Evolutionary conservation across 768 basidiomycete genomes (phyloP).

Genomic region (Tephrocybe sp.): DNA sequence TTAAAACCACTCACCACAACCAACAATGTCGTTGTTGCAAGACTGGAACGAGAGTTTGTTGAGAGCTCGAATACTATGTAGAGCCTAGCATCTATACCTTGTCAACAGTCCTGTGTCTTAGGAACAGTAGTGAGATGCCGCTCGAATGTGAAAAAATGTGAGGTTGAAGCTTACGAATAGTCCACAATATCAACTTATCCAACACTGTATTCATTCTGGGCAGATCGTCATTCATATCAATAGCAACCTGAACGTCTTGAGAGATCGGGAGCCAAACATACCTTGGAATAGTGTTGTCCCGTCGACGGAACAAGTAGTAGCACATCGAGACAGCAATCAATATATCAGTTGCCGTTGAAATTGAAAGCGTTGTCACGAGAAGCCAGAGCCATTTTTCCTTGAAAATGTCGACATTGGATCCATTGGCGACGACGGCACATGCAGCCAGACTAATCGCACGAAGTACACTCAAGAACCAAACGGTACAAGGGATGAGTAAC

Average conservation of each 20-base stretch:
- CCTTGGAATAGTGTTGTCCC: conserved; percentile 1
- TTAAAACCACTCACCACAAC: not conserved
- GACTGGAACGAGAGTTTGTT: too few relatives aligned
- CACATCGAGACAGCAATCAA: conserved; percentile 11
- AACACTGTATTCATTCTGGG: conserved; percentile 9
- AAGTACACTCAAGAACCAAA: conserved; percentile 13
- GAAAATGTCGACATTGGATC: not conserved
- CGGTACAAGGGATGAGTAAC: conserved; percentile 2
- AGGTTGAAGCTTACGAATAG: conserved; percentile 11
- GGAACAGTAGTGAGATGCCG: not conserved
- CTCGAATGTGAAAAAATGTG: not conserved
- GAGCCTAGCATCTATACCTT: conserved; percentile 1
- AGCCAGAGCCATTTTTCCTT: conserved; percentile 5
- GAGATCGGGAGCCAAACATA: not conserved
- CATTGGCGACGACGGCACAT: not conserved
- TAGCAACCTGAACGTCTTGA: not conserved
- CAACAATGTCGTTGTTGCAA: not conserved
- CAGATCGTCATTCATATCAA: not conserved
- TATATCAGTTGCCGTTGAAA: conserved; percentile 11
- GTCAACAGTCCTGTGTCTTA: conserved; percentile 16
- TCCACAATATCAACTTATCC: conserved; percentile 13
- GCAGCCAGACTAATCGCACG: conserved; percentile 2
- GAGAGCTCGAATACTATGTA: too few relatives aligned
- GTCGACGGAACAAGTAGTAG: conserved; percentile 4
- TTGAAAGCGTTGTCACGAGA: not conserved